A percentile compares a stretch with the other conserved stretches of the same genome.
Conservation (phyloP, 345 rosid species). For the Linum tenue region DNA sequence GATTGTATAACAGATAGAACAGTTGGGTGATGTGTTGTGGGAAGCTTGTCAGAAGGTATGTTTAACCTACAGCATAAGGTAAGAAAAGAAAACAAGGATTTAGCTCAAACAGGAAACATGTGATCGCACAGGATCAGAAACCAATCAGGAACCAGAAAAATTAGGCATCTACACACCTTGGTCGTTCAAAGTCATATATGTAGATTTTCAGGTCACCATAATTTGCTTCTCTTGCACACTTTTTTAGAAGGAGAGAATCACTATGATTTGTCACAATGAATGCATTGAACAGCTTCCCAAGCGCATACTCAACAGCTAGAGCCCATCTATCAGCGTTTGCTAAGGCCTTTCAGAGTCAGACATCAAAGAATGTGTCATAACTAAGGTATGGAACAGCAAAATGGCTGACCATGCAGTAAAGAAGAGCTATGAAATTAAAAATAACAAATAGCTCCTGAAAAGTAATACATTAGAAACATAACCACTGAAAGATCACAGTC, state of each 20-base stretch:
- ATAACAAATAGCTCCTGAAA: not conserved
- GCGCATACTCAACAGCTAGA: constrained; percentile 77
- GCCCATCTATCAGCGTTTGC: constrained; percentile 76
- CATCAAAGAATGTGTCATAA: constrained; percentile 3
- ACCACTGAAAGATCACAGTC: not conserved
- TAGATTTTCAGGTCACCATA: constrained; percentile 60
- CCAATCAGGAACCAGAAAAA: constrained; percentile 3
- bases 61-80: constrained; percentile 43
- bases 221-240: constrained; percentile 61
- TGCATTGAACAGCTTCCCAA: constrained; percentile 82
- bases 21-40: constrained; percentile 78
- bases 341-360: constrained; percentile 43
- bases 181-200: constrained; percentile 80
- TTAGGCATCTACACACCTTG: constrained; percentile 39
- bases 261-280: constrained; percentile 80
- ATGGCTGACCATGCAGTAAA: constrained; percentile 2
- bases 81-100: constrained; percentile 13
- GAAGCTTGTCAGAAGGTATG: constrained; percentile 68
- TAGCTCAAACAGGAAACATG: constrained; percentile 5
- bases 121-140: constrained; percentile 3
- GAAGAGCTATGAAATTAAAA: not conserved
- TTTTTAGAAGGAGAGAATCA: constrained; percentile 58
- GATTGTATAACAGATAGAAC: constrained; percentile 57
- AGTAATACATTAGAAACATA: not conserved
- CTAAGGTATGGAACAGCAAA: constrained; percentile 2